Evolutionary conservation across 306 rosid genomes (phyloP), one percentile per base, ranked within the genome.

Genomic region (Lathyrus sativus): DNA sequence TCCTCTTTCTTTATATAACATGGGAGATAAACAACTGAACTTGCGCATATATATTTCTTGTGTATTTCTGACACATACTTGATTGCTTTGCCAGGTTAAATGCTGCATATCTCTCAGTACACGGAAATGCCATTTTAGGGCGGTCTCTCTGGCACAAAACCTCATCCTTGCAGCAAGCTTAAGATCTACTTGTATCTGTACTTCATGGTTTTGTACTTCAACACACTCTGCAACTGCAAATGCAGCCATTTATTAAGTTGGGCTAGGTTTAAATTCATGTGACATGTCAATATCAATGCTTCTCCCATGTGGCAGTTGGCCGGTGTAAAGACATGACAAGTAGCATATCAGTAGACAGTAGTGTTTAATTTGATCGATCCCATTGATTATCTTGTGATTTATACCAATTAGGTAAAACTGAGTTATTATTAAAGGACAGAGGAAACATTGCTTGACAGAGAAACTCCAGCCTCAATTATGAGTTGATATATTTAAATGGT

Each of bases 21-120:
- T 42, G 58, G 51, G 44, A 66, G 26, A 43, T 56, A 56, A 61
- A 9, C 38, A 42, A 14, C 8, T 35, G 38, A 6, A 45, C 17
- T 44, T 24, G 11, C 42, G 33, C 43, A 24, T 62, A 31, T 45
- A 62, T 44, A 41, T 7, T 35, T 35, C 65, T 38, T 67, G 31
- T 61, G 10, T 39, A 72, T 80, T 74, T 63, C 48, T 75, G 48
- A 76, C 39, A 14, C 0, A 46, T 67, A 11, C n/a, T 17, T 69
- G 73, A 35, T 81, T 82, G 67, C 65, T 62, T 79, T 85, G 58
- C 67, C 66, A 91, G 97, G 88, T 83, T 92, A 75, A 92, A 92
- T 60, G 82, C 87, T 57, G 92, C 92, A 37, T 92, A 92, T 82
- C 83, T 89, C 59, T 78, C 87, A 3, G 75, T 83, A 39, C 98